A percentile compares a stretch with the other conserved stretches of the same genome.
Conservation (phyloP, 257 asterid species). For the Osmanthus fragrans region DNA sequence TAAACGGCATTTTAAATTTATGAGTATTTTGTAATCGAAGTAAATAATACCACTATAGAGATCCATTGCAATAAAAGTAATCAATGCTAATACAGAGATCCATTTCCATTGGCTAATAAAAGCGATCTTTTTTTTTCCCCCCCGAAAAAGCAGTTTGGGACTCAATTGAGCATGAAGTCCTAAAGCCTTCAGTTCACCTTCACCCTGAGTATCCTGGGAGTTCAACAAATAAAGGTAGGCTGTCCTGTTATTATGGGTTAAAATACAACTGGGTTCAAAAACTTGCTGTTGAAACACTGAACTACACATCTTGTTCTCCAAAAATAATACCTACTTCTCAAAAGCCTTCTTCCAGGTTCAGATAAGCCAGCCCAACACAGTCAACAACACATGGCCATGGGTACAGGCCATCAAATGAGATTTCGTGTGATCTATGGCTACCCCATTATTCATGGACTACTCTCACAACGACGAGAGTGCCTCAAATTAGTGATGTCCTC, state of each 20-base stretch:
- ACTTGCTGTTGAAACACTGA: not conserved
- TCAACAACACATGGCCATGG: not conserved
- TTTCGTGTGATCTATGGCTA: not conserved
- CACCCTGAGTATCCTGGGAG: not conserved
- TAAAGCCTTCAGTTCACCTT: not conserved
- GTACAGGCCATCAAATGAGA: not conserved
- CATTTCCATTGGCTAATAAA: not conserved
- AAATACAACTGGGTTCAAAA: not conserved
- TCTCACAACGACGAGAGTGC: not conserved
- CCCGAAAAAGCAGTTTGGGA: not conserved
- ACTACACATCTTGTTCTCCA: not conserved
- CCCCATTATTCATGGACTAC: not conserved
- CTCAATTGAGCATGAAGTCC: not conserved
- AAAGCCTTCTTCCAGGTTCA: not conserved
- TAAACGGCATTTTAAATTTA: not conserved
- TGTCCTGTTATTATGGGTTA: not conserved
- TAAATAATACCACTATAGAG: not conserved
- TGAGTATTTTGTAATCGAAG: not conserved
- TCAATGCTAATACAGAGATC: not conserved
- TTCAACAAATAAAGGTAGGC: not conserved
- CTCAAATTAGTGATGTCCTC: not conserved
- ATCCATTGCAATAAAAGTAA: not conserved
- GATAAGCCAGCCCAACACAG: not conserved
- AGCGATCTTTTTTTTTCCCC: not conserved
- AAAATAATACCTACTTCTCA: not conserved